A percentile compares a stretch with the other conserved stretches of the same genome.
Evolutionary conservation across 345 rosid species (phyloP).

Genomic region (Carallia brachiata): DNA sequence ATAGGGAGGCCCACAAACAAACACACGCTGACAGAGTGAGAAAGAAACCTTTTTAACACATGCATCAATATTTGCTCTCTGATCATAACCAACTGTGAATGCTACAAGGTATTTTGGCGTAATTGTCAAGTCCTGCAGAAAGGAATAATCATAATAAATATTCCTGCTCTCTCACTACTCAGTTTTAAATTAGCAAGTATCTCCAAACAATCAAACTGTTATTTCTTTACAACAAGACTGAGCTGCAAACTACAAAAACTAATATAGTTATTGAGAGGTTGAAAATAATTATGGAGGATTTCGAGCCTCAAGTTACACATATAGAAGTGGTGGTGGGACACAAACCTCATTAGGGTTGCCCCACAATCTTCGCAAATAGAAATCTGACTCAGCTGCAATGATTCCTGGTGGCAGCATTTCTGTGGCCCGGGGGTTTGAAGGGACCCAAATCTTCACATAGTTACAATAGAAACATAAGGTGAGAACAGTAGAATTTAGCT

Average conservation of each 20-base stretch:
- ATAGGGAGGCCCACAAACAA: not conserved
- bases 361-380: conserved; percentile 78
- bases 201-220: not conserved
- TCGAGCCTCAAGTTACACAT: not conserved
- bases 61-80: conserved; percentile 72
- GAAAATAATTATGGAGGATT: not conserved
- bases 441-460: conserved; percentile 77
- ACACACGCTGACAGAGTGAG: conserved; percentile 4
- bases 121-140: conserved; percentile 65
- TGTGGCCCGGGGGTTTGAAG: conserved; percentile 94
- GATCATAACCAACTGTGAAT: conserved; percentile 85
- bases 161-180: not conserved
- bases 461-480: not conserved
- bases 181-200: not conserved
- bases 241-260: not conserved
- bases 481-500: not conserved
- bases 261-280: not conserved
- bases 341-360: conserved; percentile 87
- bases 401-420: conserved; percentile 89
- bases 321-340: too few species aligned
- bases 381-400: conserved; percentile 79
- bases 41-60: conserved; percentile 75
- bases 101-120: conserved; percentile 77
- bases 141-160: too few species aligned
- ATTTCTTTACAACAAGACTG: not conserved